A percentile compares a stretch with the other conserved stretches of the same genome.
Conservation (phyloP, 164 flowering plant species). For the Litsea cubeba region DNA sequence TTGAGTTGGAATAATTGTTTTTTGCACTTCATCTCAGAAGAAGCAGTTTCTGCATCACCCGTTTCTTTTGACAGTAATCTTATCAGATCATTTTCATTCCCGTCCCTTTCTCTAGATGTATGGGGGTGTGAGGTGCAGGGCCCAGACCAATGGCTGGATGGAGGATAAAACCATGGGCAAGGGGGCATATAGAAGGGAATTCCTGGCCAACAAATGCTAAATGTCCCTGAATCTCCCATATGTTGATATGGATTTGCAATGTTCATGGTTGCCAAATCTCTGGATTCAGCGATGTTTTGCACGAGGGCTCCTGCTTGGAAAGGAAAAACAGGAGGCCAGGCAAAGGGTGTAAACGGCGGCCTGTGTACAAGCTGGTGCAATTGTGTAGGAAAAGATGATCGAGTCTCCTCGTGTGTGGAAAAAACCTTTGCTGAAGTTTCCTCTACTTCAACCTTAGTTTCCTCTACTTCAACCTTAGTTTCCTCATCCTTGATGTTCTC, state of each 20-base stretch:
- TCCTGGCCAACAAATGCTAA: conserved; percentile 15
- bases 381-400: conserved; percentile 19
- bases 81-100: conserved; percentile 9
- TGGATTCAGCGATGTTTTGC: conserved; percentile 11
- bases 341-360: conserved; percentile 30
- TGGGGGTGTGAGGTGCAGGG: conserved; percentile 11
- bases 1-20: conserved; percentile 17
- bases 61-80: conserved; percentile 23
- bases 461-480: conserved; percentile 8
- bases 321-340: conserved; percentile 43
- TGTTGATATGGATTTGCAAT: conserved; percentile 1
- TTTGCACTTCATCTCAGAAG: conserved; percentile 14
- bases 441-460: no score
- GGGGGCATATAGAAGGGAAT: conserved; percentile 46
- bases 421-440: conserved; percentile 23
- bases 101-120: conserved; percentile 16
- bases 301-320: conserved; percentile 17
- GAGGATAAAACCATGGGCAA: conserved; percentile 57
- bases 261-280: not conserved
- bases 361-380: conserved; percentile 26
- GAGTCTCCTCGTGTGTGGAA: conserved; percentile 14
- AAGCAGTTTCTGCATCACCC: conserved; percentile 10
- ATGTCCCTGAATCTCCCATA: conserved; percentile 18
- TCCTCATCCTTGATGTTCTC: conserved; percentile 12
- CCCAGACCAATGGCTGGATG: conserved; percentile 25